A percentile compares a stretch with the other conserved stretches of the same genome.
These are phyloP conservation scores for Chaetomiaceae sp. DNA, from an alignment of 2,329 filamentous ascomycete species.

Conservation along the genomic window DNA sequence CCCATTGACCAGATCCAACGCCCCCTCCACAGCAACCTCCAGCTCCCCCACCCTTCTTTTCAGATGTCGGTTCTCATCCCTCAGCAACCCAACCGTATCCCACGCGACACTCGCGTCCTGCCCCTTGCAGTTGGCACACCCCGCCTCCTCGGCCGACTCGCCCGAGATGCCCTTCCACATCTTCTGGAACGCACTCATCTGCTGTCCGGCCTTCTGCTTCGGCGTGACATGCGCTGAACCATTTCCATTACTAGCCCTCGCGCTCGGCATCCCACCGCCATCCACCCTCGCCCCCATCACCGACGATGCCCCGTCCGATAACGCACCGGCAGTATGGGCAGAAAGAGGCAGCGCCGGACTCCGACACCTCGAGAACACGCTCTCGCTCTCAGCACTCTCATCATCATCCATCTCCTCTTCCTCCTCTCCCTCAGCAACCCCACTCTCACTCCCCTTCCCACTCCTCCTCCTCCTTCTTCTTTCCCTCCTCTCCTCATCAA, in stretches of 20 bases:
- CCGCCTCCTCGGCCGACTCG: slow-evolving; percentile 28
- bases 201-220: slow-evolving; percentile 31
- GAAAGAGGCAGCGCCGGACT: slow-evolving; percentile 45
- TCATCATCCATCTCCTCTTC: slow-evolving; percentile 43
- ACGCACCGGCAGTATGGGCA: neutral
- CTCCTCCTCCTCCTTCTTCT: slow-evolving; percentile 21
- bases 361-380: slow-evolving; percentile 57
- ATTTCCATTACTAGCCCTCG: neutral
- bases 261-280: slow-evolving; percentile 11
- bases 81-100: slow-evolving; percentile 59
- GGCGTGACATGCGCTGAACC: slow-evolving; percentile 21
- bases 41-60: slow-evolving; percentile 56
- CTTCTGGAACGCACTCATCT: slow-evolving; percentile 45
- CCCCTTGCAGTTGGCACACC: slow-evolving; percentile 55
- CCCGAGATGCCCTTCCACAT: slow-evolving; percentile 44
- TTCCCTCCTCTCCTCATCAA: slow-evolving; percentile 47
- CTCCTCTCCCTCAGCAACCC: slow-evolving; percentile 47
- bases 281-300: slow-evolving; percentile 10
- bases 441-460: slow-evolving; percentile 41
- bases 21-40: slow-evolving; percentile 57
- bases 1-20: slow-evolving; percentile 56
- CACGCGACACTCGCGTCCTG: slow-evolving; percentile 57
- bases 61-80: slow-evolving; percentile 58
- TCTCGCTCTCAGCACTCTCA: slow-evolving; percentile 45
- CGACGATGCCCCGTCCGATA: slow-evolving; percentile 19